Conservation (phyloP, 139 green algal species). For the Chlamydomonas sp. region DNA sequence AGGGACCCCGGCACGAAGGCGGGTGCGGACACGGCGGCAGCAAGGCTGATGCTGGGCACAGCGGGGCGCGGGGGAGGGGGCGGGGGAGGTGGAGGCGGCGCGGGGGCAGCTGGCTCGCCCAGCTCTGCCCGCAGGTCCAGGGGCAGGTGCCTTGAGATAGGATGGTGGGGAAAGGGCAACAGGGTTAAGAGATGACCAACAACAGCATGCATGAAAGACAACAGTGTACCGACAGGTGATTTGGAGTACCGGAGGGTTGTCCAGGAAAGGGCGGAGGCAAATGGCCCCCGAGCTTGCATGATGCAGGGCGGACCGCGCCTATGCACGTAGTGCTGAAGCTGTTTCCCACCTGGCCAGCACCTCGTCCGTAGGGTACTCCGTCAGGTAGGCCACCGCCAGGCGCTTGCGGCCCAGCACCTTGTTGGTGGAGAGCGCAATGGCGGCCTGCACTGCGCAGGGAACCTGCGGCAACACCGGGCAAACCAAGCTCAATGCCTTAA, state of each 20-base stretch:
- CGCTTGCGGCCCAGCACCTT: not conserved
- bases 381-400: not conserved
- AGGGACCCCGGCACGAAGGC: too few relatives aligned
- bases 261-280: too few relatives aligned
- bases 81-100: too few relatives aligned
- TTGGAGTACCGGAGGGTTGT: too few relatives aligned
- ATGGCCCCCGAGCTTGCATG: too few relatives aligned
- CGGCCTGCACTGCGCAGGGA: not conserved
- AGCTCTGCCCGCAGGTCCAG: not conserved
- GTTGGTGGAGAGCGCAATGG: not conserved
- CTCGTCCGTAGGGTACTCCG: constrained; percentile 23
- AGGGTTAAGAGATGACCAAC: not conserved
- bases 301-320: not conserved
- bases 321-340: not conserved
- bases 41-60: too few relatives aligned
- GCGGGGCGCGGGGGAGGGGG: too few relatives aligned
- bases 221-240: too few relatives aligned
- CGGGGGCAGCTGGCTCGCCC: not conserved
- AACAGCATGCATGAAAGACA: too few relatives aligned
- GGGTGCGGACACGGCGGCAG: too few relatives aligned
- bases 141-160: not conserved
- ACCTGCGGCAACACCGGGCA: not conserved
- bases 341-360: not conserved
- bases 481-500: too few relatives aligned
- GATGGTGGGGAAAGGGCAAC: not conserved